Base-by-base conservation (phyloP, 140 eudicot genomes). In the Oenanthe javanica region DNA sequence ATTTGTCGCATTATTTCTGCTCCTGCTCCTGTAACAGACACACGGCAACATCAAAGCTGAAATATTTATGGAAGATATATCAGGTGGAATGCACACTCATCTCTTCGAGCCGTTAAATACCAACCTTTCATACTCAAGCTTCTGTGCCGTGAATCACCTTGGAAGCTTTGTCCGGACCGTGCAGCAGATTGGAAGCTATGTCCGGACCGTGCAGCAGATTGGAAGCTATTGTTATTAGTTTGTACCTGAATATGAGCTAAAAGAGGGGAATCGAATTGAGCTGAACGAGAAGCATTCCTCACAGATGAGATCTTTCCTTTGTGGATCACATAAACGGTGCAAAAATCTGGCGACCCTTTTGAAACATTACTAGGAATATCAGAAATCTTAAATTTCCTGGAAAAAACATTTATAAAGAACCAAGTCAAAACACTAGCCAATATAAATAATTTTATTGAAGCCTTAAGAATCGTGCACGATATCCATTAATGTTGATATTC, bases 321-420 rank as follows among this genome's bases (percentile, higher is more conserved):
- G 40, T 91, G 87, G 83, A 92, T 92, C 72, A 92, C 96, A 78
- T 92, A 92, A 78, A 92, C 87, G 15, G 97, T 92, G 81, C 96
- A 90, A 83, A 88, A 92, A 81, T 92, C 93, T 8, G 97, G 97
- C 45, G 96, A 86, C 31, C 75, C 89, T 81, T 88, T 92, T 23
- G 86, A 83, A 31, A 90, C 91, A 47, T 75, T 77, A 74, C 82
- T 79, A 25, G 97, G 97, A 81, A 85, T 83, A 86, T 92, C 97
- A 19, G 85, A 66, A 74, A 55, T 79, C 90, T 84, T 90, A 70
- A 90, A 87, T 82, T 90, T 90, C 82, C 88, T 88, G 88, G 27
- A 74, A 50, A 55, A 75, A 69, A 50, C 21, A 45, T 42, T 73
- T 63, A 78, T 49, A 46, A 12, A 67, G 75, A 75, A 80, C 76